Base-by-base conservation (phyloP, 2,329 filamentous ascomycete species). In the Escovopsis sp. region DNA sequence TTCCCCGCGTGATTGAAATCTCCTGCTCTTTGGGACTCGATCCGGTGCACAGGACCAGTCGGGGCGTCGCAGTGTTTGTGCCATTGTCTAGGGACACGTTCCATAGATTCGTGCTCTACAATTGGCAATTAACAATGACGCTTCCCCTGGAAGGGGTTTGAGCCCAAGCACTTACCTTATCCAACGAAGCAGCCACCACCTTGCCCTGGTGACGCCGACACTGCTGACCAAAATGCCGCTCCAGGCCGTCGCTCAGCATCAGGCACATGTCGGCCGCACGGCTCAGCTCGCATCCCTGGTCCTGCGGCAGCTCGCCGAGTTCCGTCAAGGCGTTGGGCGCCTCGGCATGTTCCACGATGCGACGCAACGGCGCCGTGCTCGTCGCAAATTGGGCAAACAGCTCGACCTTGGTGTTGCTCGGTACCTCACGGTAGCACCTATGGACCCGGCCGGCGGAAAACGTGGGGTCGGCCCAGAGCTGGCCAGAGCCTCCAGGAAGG, bases 351-450 rank as follows among this genome's bases (percentile, higher is more conserved):
- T 68, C 61, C 39, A 70, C 60, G 38, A 79, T 66, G 15, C 67
- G 57, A 45, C 63, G 61, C 53, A 80, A 77, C 0, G 73, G 63
- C 33, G 66, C 56, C 1, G 73, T 57, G 1, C 67, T 72, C 15
- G 69, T 65, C 15, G 73, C 73, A 55, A 71, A 80, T 26, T 70
- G 62, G 45, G 74, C 59, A 53, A 80, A 80, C 19, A 75, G 62
- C 37, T 67, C 66, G 36, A 75, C 74, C 52, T 75, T 79, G 44
- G 76, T 80, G 54, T 80, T 80, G 50, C 59, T 62, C 9, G 75
- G 75, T 18, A 80, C 76, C 52, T 78, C 74, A 39, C 74, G 66
- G 53, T 80, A 80, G 52, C 63, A 65, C 45, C 63, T 61, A 49
- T 70, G 62, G 30, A 76, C 60, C 36, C 71, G 61, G 4, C 72